phyloP scores from a whole-genome alignment of 2,329 filamentous ascomycete species.

The Rugonectria rugulosa region DNA sequence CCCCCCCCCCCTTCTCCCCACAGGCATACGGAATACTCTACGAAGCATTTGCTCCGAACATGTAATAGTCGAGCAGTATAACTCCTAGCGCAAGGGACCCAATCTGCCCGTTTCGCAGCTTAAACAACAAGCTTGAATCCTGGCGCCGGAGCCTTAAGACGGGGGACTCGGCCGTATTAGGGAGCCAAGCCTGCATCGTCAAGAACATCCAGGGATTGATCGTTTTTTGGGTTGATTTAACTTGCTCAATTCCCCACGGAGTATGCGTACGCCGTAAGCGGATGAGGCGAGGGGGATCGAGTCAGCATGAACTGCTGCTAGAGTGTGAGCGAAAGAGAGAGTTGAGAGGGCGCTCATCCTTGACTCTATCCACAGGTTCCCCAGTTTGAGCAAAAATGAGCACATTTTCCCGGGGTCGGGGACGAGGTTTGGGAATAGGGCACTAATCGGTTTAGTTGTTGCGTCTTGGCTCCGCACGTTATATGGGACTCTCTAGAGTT shows the following conservation, averaged over 20 bases:
- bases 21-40: too few relatives aligned
- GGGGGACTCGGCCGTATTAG: slow-evolving; percentile 33
- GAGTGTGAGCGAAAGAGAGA: too few relatives aligned
- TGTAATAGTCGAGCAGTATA: too few relatives aligned
- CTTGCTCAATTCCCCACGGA: not conserved
- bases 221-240: slow-evolving; percentile 35
- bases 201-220: slow-evolving; percentile 19
- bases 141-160: slow-evolving; percentile 20
- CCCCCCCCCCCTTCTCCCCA: too few relatives aligned
- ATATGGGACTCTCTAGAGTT: too few relatives aligned
- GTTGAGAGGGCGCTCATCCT: not conserved
- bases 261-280: slow-evolving; percentile 11
- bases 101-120: not conserved
- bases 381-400: slow-evolving; percentile 47
- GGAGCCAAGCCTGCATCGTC: too few relatives aligned
- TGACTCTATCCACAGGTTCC: not conserved
- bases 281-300: slow-evolving; percentile 20
- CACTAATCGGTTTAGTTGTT: not conserved
- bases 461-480: slow-evolving; percentile 14
- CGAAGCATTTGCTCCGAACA: too few relatives aligned
- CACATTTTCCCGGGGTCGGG: slow-evolving; percentile 43
- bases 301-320: slow-evolving; percentile 4
- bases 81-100: too few relatives aligned
- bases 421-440: slow-evolving; percentile 18
- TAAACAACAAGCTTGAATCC: not conserved